Conservation (phyloP, 305 asterid species). For the Striga hermonthica region DNA sequence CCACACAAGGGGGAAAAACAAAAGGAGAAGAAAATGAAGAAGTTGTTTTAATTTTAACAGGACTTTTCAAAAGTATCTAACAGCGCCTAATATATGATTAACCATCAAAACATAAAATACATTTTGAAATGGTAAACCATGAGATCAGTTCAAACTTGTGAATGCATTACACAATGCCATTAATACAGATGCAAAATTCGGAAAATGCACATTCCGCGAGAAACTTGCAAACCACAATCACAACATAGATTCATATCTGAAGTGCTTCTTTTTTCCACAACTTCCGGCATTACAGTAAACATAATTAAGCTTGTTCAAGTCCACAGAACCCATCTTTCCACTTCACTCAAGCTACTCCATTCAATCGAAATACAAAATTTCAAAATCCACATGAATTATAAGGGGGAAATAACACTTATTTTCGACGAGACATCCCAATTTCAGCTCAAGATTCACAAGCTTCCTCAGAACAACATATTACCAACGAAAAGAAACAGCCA, state of each 20-base stretch:
- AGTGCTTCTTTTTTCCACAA: neutral
- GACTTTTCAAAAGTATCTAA: too few relatives aligned
- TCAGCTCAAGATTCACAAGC: conserved; percentile 24
- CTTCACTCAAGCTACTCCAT: conserved; percentile 13
- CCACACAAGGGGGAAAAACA: too few relatives aligned
- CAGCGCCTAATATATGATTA: too few relatives aligned
- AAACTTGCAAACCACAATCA: neutral
- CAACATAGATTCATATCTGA: conserved; percentile 2
- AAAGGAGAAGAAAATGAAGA: too few relatives aligned
- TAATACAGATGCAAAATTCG: conserved; percentile 27
- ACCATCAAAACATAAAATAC: too few relatives aligned
- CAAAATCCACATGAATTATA: conserved; percentile 5
- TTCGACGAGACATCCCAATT: conserved; percentile 3
- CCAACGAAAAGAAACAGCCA: neutral
- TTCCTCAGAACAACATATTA: conserved; percentile 7
- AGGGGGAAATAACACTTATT: neutral
- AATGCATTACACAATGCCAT: conserved; percentile 20
- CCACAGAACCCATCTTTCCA: conserved; percentile 19
- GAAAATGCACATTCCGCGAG: conserved; percentile 23
- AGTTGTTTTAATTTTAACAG: too few relatives aligned
- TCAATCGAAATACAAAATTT: conserved; percentile 18
- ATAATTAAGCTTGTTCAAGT: neutral
- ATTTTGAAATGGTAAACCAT: conserved; percentile 18
- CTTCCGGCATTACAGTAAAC: conserved; percentile 2
- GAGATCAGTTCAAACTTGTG: conserved; percentile 6